A percentile compares a stretch with the other conserved stretches of the same genome.
Evolutionary conservation across 1,284 basidiomycete genomes (phyloP).

Genomic region (Bjerkandera adusta): DNA sequence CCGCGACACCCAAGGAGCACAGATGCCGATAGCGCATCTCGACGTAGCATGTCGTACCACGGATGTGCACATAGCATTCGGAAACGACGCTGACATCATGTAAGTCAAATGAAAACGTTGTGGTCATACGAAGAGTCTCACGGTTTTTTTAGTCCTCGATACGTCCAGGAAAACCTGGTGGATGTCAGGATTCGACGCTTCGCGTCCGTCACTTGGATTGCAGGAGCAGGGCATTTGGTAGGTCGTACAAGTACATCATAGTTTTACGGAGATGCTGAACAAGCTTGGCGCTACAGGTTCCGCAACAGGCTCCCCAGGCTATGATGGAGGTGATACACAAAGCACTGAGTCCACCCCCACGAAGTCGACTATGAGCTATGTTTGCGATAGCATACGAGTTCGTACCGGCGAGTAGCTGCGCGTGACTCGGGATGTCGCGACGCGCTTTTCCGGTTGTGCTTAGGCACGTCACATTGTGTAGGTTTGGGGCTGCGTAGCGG

Average conservation of each 20-base stretch:
- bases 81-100: slow-evolving; percentile 9
- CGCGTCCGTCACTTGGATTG: slow-evolving; percentile 11
- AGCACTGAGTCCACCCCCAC: too few relatives aligned
- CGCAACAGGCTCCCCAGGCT: slow-evolving; percentile 8
- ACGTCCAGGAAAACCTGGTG: slow-evolving; percentile 9
- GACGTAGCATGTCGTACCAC: background rate
- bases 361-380: too few relatives aligned
- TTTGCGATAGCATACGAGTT: too few relatives aligned
- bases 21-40: slow-evolving; percentile 9
- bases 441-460: too few relatives aligned
- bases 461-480: too few relatives aligned
- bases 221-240: slow-evolving; percentile 11
- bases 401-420: too few relatives aligned
- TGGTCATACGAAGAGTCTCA: background rate
- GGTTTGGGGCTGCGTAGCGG: too few relatives aligned
- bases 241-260: background rate
- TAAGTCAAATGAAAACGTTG: slow-evolving; percentile 1
- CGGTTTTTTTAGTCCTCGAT: background rate
- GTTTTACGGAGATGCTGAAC: background rate
- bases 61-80: slow-evolving; percentile 14
- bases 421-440: too few relatives aligned
- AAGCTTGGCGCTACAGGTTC: slow-evolving; percentile 3
- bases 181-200: slow-evolving; percentile 1
- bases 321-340: slow-evolving; percentile 6
- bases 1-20: slow-evolving; percentile 10